Base-by-base conservation (phyloP, 2,329 filamentous ascomycete species). In the Purpureocillium takamizusanense region DNA sequence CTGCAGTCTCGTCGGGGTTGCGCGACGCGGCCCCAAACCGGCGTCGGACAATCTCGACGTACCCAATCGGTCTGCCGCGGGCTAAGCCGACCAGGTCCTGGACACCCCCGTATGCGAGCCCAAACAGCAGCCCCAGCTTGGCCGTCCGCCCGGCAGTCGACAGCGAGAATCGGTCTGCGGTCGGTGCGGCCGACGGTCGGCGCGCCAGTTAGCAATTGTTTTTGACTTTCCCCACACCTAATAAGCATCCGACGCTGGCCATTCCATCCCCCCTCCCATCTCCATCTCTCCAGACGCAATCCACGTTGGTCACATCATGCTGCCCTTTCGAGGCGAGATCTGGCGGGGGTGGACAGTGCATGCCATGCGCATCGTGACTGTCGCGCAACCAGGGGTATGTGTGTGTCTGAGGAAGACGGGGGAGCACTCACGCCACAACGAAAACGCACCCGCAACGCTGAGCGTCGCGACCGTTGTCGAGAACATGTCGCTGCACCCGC, bases 361-460 rank as follows among this genome's bases (percentile, higher is more conserved):
- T 25, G 21, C 21, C 21, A 10, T 25, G 21, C 21, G 6, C 21
- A 25, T 25, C 21, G 21, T 25, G 21, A 5, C 21, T 10, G 21
- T 25, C 21, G 21, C 10, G 21, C 21, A 5, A 5, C 6, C n/a
- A n/a, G n/a, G n/a, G n/a, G n/a, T n/a, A 6, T 25, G 21, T 25
- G 6, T 5, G 21, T 25, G 21, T 25, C 21, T 25, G 21, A 10
- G 21, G 10, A 6, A 25, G 21, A 25, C 21, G 21, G 21, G 21
- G 10, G 21, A 10, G 21, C 5, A 69, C 81, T 56, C 71, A 89
- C 87, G 85, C 76, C 85, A 83, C 42, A 88, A 66, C 56, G 88
- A 94, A 69, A 95, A 95, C 8, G 80, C 72, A 2, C 90, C 90
- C 1, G 89, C 86, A 28, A 92, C 82, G 0, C 84, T 83, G 57